Conservation (phyloP, 331 rosid genomes). For the Acacia pycnantha region DNA sequence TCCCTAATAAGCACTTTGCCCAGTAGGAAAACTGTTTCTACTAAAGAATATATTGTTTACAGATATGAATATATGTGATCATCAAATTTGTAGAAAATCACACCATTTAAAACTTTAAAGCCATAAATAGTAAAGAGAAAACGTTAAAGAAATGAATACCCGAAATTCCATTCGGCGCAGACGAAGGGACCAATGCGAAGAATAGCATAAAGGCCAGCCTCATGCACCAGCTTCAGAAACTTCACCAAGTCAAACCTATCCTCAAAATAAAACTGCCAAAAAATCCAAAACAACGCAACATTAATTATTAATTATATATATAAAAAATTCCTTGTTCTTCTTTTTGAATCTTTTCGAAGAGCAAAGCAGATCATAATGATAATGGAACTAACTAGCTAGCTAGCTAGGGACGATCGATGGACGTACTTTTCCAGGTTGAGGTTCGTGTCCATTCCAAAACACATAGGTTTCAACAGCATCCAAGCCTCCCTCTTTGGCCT, state of each 20-base stretch:
- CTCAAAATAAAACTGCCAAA: slow-evolving; percentile 77
- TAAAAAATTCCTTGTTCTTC: not conserved
- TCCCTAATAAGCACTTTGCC: no score
- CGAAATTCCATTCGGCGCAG: slow-evolving; percentile 97
- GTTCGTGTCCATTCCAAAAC: slow-evolving; percentile 98
- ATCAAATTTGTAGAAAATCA: no score
- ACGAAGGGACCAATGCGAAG: slow-evolving; percentile 89
- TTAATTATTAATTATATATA: no score
- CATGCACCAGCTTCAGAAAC: slow-evolving; percentile 84
- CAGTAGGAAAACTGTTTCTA: no score
- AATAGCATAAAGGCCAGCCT: slow-evolving; percentile 84
- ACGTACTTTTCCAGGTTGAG: slow-evolving; percentile 70
- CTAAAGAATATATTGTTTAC: not conserved
- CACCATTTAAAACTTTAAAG: no score
- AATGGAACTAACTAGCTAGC: no score
- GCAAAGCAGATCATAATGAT: no score
- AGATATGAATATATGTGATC: no score
- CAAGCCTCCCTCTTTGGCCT: slow-evolving; percentile 96
- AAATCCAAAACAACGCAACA: not conserved
- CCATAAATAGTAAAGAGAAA: no score
- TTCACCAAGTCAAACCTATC: slow-evolving; percentile 82
- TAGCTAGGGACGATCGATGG: not conserved
- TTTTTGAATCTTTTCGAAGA: no score
- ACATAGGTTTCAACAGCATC: slow-evolving; percentile 96
- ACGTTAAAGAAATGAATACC: slow-evolving; percentile 43